Conservation (phyloP, 176 grass and related monocot species). For the Pontederia crassipes region DNA sequence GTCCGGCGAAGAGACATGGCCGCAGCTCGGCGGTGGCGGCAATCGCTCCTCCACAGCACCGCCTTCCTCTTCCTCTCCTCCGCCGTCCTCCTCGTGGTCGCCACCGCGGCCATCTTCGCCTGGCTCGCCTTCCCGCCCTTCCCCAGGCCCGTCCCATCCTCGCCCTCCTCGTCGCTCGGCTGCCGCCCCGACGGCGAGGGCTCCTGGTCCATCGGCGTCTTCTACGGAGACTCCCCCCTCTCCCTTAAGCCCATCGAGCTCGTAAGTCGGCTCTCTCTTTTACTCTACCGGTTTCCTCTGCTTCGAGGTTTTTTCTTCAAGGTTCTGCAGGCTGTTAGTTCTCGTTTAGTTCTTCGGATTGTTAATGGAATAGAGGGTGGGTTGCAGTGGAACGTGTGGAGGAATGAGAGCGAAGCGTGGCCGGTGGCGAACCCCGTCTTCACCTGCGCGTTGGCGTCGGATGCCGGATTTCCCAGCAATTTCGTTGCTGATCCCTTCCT, state of each 20-base stretch:
- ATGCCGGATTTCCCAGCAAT: conserved; percentile 49
- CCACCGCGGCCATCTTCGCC: conserved; percentile 41
- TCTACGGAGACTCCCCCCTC: conserved; percentile 63
- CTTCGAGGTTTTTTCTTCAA: neutral
- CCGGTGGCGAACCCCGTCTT: conserved; percentile 72
- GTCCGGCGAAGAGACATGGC: too few relatives aligned
- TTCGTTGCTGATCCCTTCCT: conserved; percentile 90
- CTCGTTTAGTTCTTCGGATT: neutral
- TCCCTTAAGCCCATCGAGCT: conserved; percentile 57
- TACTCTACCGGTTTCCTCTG: neutral
- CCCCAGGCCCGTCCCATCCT: neutral
- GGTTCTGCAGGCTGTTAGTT: neutral
- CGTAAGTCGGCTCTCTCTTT: conserved; percentile 14
- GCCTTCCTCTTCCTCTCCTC: conserved; percentile 30
- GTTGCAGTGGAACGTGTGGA: conserved; percentile 49
- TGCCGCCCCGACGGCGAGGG: conserved; percentile 74
- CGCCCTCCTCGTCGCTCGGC: conserved; percentile 4
- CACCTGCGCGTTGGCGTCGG: conserved; percentile 50
- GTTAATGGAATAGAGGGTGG: neutral
- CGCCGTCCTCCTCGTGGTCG: conserved; percentile 27
- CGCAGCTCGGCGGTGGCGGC: conserved; percentile 11
- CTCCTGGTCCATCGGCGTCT: conserved; percentile 73
- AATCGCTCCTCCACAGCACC: conserved; percentile 7
- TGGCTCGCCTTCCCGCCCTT: conserved; percentile 43
- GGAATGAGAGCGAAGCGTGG: conserved; percentile 48